Percentiles rank a stretch among this genome's conserved stretches.
These are phyloP conservation scores for Scheffersomyces parashehatae DNA, from an alignment of 1,139 yeast genomes.

Conservation along the genomic window DNA sequence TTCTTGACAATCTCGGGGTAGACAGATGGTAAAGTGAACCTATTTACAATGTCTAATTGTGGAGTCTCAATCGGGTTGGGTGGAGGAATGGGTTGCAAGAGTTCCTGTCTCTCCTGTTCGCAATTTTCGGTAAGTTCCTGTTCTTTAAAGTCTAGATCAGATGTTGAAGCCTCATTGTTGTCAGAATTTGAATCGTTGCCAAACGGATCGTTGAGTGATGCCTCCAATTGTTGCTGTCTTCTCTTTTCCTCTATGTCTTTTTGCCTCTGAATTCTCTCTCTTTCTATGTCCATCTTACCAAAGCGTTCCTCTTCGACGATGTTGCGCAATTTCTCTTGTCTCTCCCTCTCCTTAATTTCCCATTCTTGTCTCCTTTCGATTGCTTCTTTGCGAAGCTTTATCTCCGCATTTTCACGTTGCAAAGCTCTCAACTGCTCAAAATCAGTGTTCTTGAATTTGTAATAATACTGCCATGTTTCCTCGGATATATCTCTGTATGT, in stretches of 20 bases:
- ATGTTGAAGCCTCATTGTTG: background rate
- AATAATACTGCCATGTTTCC: constrained; percentile 44
- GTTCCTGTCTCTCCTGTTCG: constrained; percentile 7
- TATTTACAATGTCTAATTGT: constrained; percentile 18
- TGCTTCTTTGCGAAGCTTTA: constrained; percentile 10
- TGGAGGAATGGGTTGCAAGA: constrained; percentile 16
- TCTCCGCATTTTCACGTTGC: constrained; percentile 15
- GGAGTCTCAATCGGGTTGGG: constrained; percentile 23
- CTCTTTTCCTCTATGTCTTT: constrained; percentile 12
- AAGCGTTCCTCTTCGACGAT: background rate
- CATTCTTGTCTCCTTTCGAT: constrained; percentile 18
- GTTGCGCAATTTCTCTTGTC: constrained; percentile 19
- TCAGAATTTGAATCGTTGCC: constrained; percentile 3
- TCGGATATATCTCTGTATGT: constrained; percentile 42
- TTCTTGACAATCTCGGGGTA: constrained; percentile 33
- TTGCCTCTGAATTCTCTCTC: constrained; percentile 13
- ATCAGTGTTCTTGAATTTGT: constrained; percentile 39
- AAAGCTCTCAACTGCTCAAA: constrained; percentile 37
- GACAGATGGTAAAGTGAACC: constrained; percentile 37
- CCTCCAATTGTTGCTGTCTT: constrained; percentile 14
- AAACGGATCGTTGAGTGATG: constrained; percentile 22
- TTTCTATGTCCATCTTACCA: constrained; percentile 6
- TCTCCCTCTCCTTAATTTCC: constrained; percentile 16
- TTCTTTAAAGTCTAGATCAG: constrained; percentile 4
- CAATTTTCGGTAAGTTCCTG: background rate